Base-by-base conservation (phyloP, 345 rosid species). In the Alliaria petiolata region DNA sequence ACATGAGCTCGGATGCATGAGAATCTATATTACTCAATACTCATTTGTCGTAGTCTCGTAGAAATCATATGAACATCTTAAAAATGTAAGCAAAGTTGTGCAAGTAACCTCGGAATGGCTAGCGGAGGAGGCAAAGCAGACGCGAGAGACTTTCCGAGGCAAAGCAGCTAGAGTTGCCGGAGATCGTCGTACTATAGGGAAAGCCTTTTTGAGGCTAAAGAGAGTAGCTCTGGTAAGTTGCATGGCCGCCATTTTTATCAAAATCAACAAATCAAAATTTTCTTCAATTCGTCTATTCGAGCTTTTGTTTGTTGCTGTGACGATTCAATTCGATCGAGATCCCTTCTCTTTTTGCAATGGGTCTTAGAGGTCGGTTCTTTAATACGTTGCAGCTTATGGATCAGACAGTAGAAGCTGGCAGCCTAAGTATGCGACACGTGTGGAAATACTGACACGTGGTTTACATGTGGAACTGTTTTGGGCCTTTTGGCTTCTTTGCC, bases 81-180 rank as follows among this genome's bases (percentile, higher is more conserved):
- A 17, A 34, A 8, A 14, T 28, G 54, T 6, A 34, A 56, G 43
- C 8, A 34, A 36, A 58, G 45, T 44, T 45, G 45, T 45, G 59
- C 3, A 34, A 22, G 36, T 62, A 28, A 76, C 80, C 76, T 76
- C 35, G 33, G 60, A 19, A 20, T 63, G 68, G 54, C 55, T 70
- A 50, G 58, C 71, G 9, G 80, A 70, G 62, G 80, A 71, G 54
- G 72, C 72, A 20, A 71, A 76, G 50, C 63, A 65, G 17, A 71
- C 63, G 31, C 76, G 80, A 71, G 72, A 65, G 15, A 70, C 62
- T 65, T 8, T 58, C 14, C 67, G 6, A 7, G 45, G 22, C 19
- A 71, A 57, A 30, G 62, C 57, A 65, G 39, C 30, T 8, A 57
- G 50, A 46, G 60, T 55, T 7, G 51, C 44, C 30, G 74, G 74